Evolutionary conservation across 148 eudicot species (phyloP).

Genomic region (Nepenthes mirabilis): DNA sequence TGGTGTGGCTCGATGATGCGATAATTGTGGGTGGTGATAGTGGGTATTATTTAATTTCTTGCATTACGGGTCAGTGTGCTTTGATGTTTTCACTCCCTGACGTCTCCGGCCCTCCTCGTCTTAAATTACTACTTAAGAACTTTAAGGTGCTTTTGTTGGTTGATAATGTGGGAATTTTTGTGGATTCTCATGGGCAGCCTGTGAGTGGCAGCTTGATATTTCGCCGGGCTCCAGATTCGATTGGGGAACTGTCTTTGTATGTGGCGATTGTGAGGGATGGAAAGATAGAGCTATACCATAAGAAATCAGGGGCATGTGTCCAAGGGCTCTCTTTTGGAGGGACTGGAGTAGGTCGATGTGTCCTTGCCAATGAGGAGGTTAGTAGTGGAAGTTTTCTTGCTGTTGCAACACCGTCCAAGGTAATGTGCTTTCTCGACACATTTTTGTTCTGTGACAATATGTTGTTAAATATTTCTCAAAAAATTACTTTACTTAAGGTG

Average conservation of each 20-base stretch:
- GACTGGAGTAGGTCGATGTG: conserved; percentile 28
- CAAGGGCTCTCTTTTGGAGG: conserved; percentile 51
- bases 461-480: too few species aligned
- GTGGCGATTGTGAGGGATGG: conserved; percentile 46
- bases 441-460: not conserved
- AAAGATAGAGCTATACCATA: conserved; percentile 71
- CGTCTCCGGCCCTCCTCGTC: conserved; percentile 31
- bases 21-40: conserved; percentile 49
- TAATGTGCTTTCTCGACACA: conserved; percentile 8
- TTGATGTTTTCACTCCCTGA: conserved; percentile 78
- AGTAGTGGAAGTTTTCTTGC: conserved; percentile 44
- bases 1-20: conserved; percentile 81
- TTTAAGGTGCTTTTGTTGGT: conserved; percentile 62
- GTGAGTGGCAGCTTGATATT: conserved; percentile 93
- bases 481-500: too few species aligned
- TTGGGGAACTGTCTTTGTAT: conserved; percentile 54
- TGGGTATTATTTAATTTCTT: conserved; percentile 76
- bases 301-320: conserved; percentile 52
- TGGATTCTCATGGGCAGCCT: conserved; percentile 70
- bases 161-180: conserved; percentile 75
- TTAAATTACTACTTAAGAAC: conserved; percentile 57
- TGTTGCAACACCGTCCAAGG: conserved; percentile 68
- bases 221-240: conserved; percentile 50
- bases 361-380: conserved; percentile 51
- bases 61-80: conserved; percentile 40